Evolutionary conservation across 1,284 basidiomycete species (phyloP).

Genomic region (Thecaphora thlaspeos): DNA sequence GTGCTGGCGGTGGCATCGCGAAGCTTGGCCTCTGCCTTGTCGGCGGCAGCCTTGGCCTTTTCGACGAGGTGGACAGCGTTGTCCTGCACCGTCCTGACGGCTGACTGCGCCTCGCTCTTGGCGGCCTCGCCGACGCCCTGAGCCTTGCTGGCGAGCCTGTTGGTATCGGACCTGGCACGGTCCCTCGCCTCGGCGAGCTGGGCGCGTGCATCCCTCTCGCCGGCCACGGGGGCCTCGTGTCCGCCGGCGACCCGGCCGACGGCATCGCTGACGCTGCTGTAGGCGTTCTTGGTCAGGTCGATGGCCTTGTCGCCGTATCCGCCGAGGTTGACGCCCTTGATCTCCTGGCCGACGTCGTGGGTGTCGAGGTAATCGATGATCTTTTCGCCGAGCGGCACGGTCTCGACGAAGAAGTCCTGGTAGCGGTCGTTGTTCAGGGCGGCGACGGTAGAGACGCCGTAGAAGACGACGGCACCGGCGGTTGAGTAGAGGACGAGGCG

Average conservation of each 20-base stretch:
- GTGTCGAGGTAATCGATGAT: slow-evolving; percentile 61
- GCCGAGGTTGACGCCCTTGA: slow-evolving; percentile 36
- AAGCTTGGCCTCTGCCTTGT: slow-evolving; percentile 58
- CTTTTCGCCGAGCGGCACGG: slow-evolving; percentile 71
- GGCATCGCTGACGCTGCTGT: slow-evolving; percentile 48
- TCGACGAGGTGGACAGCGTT: slow-evolving; percentile 33
- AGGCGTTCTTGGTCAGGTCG: slow-evolving; percentile 62
- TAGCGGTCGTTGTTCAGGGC: slow-evolving; percentile 50
- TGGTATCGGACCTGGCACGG: slow-evolving; percentile 26
- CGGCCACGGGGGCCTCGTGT: slow-evolving; percentile 33
- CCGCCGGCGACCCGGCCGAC: slow-evolving; percentile 36
- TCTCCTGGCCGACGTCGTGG: slow-evolving; percentile 35
- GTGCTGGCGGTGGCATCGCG: neutral
- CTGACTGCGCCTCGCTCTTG: slow-evolving; percentile 53
- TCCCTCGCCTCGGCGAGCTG: slow-evolving; percentile 34
- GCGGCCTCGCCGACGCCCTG: slow-evolving; percentile 54
- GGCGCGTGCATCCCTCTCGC: slow-evolving; percentile 34
- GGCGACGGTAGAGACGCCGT: slow-evolving; percentile 47
- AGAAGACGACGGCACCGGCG: slow-evolving; percentile 45
- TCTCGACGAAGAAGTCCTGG: slow-evolving; percentile 76
- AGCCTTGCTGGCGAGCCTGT: slow-evolving; percentile 30
- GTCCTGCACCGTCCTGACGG: slow-evolving; percentile 34
- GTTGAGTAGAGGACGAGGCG: slow-evolving; percentile 40
- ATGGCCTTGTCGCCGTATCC: slow-evolving; percentile 65
- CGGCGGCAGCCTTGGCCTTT: slow-evolving; percentile 60